Evolutionary conservation across 371 early-diverging fungal genomes (phyloP).

Genomic region (Haplosporangium sp.): DNA sequence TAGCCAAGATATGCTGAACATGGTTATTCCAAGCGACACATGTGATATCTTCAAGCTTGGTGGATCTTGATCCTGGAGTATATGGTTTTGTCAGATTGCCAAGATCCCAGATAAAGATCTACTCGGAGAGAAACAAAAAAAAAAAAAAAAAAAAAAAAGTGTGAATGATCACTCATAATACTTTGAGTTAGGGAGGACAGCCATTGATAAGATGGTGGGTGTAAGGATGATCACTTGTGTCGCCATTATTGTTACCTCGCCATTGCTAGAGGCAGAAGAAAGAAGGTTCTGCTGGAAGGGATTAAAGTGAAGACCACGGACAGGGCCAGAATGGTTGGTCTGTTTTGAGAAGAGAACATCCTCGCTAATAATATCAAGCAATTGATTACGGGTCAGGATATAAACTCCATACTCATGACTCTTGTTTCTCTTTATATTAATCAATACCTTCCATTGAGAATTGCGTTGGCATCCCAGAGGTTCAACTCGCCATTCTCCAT

Average conservation of each 20-base stretch:
- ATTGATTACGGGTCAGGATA: conserved; percentile 2
- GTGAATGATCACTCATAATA: too few species aligned
- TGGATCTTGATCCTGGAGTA: conserved; percentile 87
- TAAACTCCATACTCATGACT: not conserved
- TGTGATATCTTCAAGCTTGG: conserved; percentile 89
- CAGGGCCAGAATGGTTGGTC: conserved; percentile 86
- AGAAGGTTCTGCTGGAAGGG: conserved; percentile 87
- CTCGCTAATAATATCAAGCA: conserved; percentile 38
- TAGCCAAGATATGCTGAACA: conserved; percentile 94
- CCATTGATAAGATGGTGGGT: too few species aligned
- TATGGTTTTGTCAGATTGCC: conserved; percentile 87
- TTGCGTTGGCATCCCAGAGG: conserved; percentile 87
- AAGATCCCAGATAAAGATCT: conserved; percentile 96
- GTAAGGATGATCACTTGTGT: not conserved
- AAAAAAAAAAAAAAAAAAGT: not conserved
- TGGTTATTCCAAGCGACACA: conserved; percentile 94
- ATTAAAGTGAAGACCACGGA: conserved; percentile 95
- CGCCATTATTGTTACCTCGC: conserved; percentile 74
- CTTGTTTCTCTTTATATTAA: not conserved
- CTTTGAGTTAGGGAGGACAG: too few species aligned
- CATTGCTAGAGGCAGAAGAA: conserved; percentile 92
- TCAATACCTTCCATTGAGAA: conserved; percentile 71
- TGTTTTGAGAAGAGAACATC: conserved; percentile 75
- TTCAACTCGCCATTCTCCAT: conserved; percentile 94
- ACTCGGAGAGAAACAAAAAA: not conserved